Conservation (phyloP, 257 asterid genomes). For the Solanum corneliomulleri region DNA sequence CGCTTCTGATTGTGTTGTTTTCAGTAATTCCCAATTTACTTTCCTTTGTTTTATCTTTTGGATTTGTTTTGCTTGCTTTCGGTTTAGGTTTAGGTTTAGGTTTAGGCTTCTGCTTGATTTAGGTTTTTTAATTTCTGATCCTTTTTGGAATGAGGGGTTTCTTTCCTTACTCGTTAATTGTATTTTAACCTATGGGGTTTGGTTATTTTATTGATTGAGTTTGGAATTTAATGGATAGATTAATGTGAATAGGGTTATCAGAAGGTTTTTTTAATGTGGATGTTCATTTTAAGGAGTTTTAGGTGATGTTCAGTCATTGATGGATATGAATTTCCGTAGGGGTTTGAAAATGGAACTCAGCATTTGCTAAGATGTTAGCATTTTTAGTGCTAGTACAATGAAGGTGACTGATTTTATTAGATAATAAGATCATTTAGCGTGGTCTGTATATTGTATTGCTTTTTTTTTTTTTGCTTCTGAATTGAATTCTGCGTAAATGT, state of each 20-base stretch:
- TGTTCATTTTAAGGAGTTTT: neutral
- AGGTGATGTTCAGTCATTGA: neutral
- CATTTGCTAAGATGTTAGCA: neutral
- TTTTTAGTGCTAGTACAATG: neutral
- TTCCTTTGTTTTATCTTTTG: neutral
- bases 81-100: neutral
- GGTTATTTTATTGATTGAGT: neutral
- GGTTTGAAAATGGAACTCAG: neutral
- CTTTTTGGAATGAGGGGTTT: neutral
- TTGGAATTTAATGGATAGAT: neutral
- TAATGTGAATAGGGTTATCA: neutral
- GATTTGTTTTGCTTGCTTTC: neutral
- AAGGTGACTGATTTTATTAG: neutral
- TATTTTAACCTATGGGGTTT: neutral
- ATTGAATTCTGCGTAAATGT: neutral
- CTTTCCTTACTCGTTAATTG: neutral
- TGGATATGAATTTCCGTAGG: neutral
- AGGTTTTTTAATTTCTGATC: neutral
- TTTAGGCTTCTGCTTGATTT: neutral
- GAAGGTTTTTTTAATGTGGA: neutral
- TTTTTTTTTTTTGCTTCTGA: neutral
- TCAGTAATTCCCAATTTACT: neutral
- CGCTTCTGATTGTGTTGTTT: neutral
- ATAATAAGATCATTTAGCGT: neutral
- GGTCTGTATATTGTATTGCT: neutral